phyloP scores from a whole-genome alignment of 2,329 filamentous ascomycete genomes.

The Botrytis pseudocinerea region DNA sequence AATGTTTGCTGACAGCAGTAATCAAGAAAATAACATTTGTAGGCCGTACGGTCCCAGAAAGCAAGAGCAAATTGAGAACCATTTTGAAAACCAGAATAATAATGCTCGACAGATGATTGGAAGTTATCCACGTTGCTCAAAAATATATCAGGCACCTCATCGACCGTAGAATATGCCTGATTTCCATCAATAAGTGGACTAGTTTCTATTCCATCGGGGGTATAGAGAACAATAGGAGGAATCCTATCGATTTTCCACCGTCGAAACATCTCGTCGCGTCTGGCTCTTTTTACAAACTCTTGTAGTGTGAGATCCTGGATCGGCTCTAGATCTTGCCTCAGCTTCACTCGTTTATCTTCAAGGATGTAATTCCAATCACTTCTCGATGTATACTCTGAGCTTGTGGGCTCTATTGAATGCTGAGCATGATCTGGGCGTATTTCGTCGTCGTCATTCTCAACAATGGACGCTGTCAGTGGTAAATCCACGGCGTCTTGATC shows the following conservation, averaged over 20 bases:
- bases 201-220: background rate
- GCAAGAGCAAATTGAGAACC: background rate
- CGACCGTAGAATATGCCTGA: background rate
- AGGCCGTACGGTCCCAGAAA: background rate
- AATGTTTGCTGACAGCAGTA: background rate
- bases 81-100: background rate
- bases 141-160: background rate
- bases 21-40: background rate
- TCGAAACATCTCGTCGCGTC: slow-evolving; percentile 4
- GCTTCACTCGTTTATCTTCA: background rate
- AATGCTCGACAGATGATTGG: background rate
- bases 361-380: background rate
- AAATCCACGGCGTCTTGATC: background rate
- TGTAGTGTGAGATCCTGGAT: background rate
- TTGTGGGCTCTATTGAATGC: background rate
- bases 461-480: background rate
- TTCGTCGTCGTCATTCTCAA: background rate
- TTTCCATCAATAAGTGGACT: background rate
- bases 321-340: background rate
- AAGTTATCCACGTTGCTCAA: background rate
- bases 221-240: background rate
- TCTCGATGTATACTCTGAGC: background rate
- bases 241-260: background rate
- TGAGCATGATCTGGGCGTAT: background rate
- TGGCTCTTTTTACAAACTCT: background rate